phyloP scores from a whole-genome alignment of 306 rosid genomes.

The Corylus avellana region DNA sequence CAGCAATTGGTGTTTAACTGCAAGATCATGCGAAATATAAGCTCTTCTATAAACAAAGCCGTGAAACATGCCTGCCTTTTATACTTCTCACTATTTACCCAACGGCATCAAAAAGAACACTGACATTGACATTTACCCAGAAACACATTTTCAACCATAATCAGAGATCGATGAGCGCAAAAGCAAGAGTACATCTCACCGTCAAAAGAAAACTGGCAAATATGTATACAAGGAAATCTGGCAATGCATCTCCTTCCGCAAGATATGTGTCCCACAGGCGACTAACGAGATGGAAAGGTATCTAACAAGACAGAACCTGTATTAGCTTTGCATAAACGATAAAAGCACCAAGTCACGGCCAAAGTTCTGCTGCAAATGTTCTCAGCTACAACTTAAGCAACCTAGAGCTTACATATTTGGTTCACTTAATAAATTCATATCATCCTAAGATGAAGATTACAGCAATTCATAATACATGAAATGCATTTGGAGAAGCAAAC shows the following conservation, averaged over 20 bases:
- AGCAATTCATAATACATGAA: conserved; percentile 3
- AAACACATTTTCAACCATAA: background rate
- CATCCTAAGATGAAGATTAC: conserved; percentile 12
- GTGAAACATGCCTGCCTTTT: conserved; percentile 6
- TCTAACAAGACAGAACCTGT: conserved; percentile 45
- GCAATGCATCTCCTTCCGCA: conserved; percentile 96
- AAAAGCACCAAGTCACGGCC: conserved; percentile 24
- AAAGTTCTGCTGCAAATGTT: conserved; percentile 6
- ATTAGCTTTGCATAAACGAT: conserved; percentile 31
- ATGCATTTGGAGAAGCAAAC: conserved; percentile 40
- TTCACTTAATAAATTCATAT: conserved; percentile 1
- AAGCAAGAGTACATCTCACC: conserved; percentile 48
- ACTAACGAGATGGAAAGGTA: conserved; percentile 86
- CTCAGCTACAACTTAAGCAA: conserved; percentile 8
- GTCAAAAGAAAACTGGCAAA: conserved; percentile 97
- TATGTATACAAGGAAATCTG: conserved; percentile 96
- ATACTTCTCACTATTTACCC: background rate
- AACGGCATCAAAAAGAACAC: background rate
- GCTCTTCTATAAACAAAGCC: background rate
- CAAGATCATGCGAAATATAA: conserved; percentile 15
- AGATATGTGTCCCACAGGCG: conserved; percentile 99
- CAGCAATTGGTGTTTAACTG: background rate
- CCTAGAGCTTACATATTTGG: conserved; percentile 14
- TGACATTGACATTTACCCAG: background rate
- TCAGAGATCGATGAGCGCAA: conserved; percentile 4